Conservation (phyloP, 257 asterid genomes). For the Solanum piurae region DNA sequence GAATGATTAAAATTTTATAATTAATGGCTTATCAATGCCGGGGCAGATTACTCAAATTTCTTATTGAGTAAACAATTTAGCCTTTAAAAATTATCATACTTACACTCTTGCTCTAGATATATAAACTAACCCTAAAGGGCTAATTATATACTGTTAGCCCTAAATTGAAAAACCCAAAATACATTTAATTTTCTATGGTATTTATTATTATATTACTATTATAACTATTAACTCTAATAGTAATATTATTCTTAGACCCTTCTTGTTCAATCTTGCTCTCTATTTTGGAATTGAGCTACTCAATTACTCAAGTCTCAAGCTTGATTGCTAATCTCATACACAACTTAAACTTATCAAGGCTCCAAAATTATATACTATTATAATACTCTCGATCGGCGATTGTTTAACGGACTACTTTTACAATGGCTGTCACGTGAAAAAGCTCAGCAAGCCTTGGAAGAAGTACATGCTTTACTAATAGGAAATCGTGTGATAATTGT, state of each 20-base stretch:
- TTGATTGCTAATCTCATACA: not conserved
- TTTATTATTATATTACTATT: not conserved
- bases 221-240: not conserved
- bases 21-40: too few species aligned
- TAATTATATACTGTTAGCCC: not conserved
- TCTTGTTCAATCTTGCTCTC: not conserved
- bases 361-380: too few species aligned
- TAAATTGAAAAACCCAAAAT: not conserved
- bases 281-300: not conserved
- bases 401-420: too few species aligned
- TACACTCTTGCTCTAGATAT: not conserved
- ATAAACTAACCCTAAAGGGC: not conserved
- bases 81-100: not conserved
- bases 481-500: fast-evolving
- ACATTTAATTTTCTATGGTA: too few species aligned
- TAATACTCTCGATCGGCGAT: fast-evolving
- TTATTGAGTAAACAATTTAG: too few species aligned
- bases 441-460: not conserved
- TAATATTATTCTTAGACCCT: not conserved
- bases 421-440: fast-evolving
- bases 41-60: not conserved
- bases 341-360: not conserved
- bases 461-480: not conserved
- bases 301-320: not conserved
- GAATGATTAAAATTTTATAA: too few species aligned